Conservation (phyloP, 106 monocot genomes). For the Acanthochlamys bracteata region DNA sequence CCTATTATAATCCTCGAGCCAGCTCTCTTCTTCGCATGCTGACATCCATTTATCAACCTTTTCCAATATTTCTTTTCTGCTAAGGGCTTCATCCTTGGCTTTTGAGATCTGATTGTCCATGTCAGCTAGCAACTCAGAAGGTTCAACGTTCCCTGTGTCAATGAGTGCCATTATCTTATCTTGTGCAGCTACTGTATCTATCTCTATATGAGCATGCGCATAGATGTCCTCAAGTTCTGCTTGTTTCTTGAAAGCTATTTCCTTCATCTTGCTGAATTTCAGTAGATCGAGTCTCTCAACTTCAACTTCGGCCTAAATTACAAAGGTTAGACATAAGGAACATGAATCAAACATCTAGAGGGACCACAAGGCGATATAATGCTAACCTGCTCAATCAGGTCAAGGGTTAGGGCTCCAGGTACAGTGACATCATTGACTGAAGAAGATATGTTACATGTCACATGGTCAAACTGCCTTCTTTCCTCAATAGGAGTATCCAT, state of each 20-base stretch:
- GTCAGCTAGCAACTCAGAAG: slow-evolving; percentile 65
- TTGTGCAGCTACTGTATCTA: slow-evolving; percentile 42
- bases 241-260: slow-evolving; percentile 85
- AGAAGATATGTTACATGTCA: slow-evolving; percentile 63
- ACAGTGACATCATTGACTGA: slow-evolving; percentile 58
- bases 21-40: slow-evolving; percentile 92
- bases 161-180: slow-evolving; percentile 68
- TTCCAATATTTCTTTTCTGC: slow-evolving; percentile 80
- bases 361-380: not conserved
- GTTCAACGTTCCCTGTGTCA: slow-evolving; percentile 68
- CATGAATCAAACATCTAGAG: not conserved
- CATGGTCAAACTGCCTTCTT: slow-evolving; percentile 59
- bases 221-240: slow-evolving; percentile 81
- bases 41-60: slow-evolving; percentile 86
- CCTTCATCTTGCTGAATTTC: slow-evolving; percentile 84
- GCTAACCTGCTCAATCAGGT: slow-evolving; percentile 73
- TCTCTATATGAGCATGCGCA: slow-evolving; percentile 60
- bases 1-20: slow-evolving; percentile 90
- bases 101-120: slow-evolving; percentile 70
- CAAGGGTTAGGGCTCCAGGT: slow-evolving; percentile 74
- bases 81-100: slow-evolving; percentile 67
- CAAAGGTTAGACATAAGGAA: not conserved
- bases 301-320: slow-evolving; percentile 68
- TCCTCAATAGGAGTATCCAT: slow-evolving; percentile 84
- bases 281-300: slow-evolving; percentile 81